Evolutionary conservation across 306 rosid species (phyloP).

Genomic region (Trifolium fragiferum): DNA sequence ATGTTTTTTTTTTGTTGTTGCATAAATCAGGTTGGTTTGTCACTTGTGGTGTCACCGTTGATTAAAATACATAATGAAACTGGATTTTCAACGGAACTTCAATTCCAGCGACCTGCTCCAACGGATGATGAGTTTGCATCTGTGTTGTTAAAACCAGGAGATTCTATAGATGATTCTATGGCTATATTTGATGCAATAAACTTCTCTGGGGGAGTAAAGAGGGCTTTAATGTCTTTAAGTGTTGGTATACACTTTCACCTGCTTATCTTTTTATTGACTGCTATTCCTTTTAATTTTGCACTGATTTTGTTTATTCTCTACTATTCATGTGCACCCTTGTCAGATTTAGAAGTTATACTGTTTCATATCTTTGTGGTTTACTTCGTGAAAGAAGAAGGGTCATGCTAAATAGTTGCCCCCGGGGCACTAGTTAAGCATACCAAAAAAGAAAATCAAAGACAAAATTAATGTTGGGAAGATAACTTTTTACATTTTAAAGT

Average conservation of each 20-base stretch:
- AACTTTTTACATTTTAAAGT: too few relatives aligned
- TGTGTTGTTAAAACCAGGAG: slow-evolving; percentile 72
- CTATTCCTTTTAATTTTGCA: slow-evolving; percentile 33
- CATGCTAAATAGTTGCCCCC: too few relatives aligned
- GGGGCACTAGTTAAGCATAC: too few relatives aligned
- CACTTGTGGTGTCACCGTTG: slow-evolving; percentile 72
- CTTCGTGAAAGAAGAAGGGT: slow-evolving; percentile 34
- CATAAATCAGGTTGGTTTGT: slow-evolving; percentile 66
- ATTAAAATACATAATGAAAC: slow-evolving; percentile 84
- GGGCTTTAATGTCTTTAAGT: slow-evolving; percentile 79
- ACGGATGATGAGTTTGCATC: slow-evolving; percentile 76
- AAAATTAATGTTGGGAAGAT: too few relatives aligned
- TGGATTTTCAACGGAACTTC: slow-evolving; percentile 72
- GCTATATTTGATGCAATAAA: slow-evolving; percentile 81
- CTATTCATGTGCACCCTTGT: slow-evolving; percentile 4
- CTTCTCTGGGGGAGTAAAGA: slow-evolving; percentile 79
- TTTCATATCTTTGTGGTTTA: slow-evolving; percentile 19
- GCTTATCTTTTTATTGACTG: slow-evolving; percentile 15
- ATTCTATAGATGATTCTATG: slow-evolving; percentile 83
- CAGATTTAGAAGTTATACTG: slow-evolving; percentile 17
- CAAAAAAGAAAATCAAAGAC: too few relatives aligned
- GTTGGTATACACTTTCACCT: slow-evolving; percentile 64
- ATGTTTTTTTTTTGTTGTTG: background rate
- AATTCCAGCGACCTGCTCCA: slow-evolving; percentile 67
- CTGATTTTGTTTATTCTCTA: slow-evolving; percentile 24